Evolutionary conservation across 306 rosid species (phyloP).

Genomic region (Gynostemma pentaphyllum): DNA sequence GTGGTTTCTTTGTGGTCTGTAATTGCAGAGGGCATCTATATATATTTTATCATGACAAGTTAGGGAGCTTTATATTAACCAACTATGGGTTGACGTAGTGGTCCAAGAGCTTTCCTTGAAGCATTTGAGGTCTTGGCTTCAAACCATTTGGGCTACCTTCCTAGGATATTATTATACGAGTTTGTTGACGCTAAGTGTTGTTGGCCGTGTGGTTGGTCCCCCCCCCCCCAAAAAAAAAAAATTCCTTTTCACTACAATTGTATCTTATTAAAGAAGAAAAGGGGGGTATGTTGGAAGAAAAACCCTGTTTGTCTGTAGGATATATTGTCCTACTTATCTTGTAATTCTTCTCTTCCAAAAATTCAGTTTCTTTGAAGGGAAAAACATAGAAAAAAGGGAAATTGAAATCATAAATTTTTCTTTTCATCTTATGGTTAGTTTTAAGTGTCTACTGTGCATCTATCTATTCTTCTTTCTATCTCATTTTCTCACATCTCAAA

Average conservation of each 20-base stretch:
- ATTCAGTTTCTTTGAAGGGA: background rate
- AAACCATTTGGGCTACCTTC: no score
- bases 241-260: background rate
- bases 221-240: no score
- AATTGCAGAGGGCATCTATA: background rate
- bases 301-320: background rate
- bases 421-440: background rate
- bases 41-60: background rate
- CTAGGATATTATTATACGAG: no score
- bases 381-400: background rate
- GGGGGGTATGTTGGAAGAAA: background rate
- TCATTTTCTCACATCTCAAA: conserved; percentile 11
- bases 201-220: no score
- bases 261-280: background rate
- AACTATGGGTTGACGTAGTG: no score
- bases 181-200: no score
- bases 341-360: background rate
- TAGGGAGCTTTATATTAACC: background rate
- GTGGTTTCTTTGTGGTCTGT: background rate
- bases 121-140: no score
- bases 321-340: background rate
- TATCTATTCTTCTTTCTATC: background rate
- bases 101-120: no score
- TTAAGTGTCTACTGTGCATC: background rate
- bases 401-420: no score